Conservation (phyloP, 345 rosid species). For the Dipteronia dyeriana region DNA sequence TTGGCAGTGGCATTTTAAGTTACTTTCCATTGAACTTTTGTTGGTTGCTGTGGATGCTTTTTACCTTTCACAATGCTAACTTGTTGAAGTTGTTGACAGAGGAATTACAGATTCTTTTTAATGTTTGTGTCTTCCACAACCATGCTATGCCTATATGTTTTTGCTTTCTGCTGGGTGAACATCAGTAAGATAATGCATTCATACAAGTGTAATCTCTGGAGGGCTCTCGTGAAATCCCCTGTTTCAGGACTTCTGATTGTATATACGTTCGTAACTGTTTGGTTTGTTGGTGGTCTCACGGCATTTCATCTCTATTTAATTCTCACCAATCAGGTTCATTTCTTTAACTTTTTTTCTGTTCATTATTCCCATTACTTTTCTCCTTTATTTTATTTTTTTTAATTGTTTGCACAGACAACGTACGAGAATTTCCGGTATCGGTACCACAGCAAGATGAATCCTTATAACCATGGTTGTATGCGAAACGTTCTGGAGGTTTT, state of each 20-base stretch:
- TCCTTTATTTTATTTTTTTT: neutral
- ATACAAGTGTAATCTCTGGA: conserved; percentile 54
- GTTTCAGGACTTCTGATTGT: conserved; percentile 73
- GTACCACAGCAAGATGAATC: conserved; percentile 68
- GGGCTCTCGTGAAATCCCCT: conserved; percentile 66
- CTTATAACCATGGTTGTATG: conserved; percentile 54
- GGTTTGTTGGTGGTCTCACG: conserved; percentile 96
- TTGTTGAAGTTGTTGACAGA: conserved; percentile 48
- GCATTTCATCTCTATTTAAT: conserved; percentile 83
- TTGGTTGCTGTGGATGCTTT: conserved; percentile 4
- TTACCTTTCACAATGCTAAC: conserved; percentile 15
- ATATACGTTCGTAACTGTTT: conserved; percentile 65
- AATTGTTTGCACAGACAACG: conserved; percentile 65
- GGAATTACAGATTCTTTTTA: conserved; percentile 94
- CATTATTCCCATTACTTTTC: neutral
- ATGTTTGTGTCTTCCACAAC: conserved; percentile 93
- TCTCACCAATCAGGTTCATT: conserved; percentile 71
- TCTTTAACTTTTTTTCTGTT: conserved; percentile 7
- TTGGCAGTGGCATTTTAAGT: conserved; percentile 8
- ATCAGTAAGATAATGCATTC: conserved; percentile 57
- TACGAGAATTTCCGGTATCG: conserved; percentile 81
- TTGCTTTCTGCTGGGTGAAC: conserved; percentile 76
- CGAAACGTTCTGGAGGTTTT: conserved; percentile 48
- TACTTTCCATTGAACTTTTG: conserved; percentile 1
- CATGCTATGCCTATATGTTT: conserved; percentile 75